These are phyloP conservation scores for Fusarium buharicum DNA, from an alignment of 2,329 filamentous ascomycete species.

Conservation along the genomic window DNA sequence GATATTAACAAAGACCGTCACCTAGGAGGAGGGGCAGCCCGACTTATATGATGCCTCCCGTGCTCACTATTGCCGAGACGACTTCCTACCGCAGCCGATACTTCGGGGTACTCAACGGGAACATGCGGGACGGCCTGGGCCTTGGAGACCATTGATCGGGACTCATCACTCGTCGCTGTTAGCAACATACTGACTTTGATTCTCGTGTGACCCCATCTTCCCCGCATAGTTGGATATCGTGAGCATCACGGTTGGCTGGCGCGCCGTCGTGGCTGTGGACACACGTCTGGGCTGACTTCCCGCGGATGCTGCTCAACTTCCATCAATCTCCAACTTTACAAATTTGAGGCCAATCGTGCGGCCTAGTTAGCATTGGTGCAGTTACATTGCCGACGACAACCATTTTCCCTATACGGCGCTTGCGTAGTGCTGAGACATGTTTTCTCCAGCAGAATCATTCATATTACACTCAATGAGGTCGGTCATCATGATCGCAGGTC, in stretches of 20 bases:
- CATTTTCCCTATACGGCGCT: constrained; percentile 29
- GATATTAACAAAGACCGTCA: constrained; percentile 10
- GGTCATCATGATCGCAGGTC: constrained; percentile 33
- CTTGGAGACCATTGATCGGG: constrained; percentile 37
- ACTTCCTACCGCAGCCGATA: constrained; percentile 47
- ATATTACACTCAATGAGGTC: constrained; percentile 8
- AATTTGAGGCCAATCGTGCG: constrained; percentile 22
- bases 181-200: constrained; percentile 39
- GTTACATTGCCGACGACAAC: constrained; percentile 28
- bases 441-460: constrained; percentile 8
- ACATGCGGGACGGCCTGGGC: constrained; percentile 47
- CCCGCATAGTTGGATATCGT: constrained; percentile 42
- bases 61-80: constrained; percentile 42
- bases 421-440: constrained; percentile 19
- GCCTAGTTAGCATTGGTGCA: constrained; percentile 20
- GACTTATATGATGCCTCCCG: constrained; percentile 42
- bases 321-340: constrained; percentile 1
- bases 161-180: constrained; percentile 27
- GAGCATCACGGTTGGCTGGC: constrained; percentile 43
- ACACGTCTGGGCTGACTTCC: constrained; percentile 16
- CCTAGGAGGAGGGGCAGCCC: constrained; percentile 30
- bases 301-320: constrained; percentile 7
- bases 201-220: constrained; percentile 45
- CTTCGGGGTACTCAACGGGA: constrained; percentile 44
- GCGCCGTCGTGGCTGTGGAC: constrained; percentile 30